Evolutionary conservation across 139 green algal genomes (phyloP), one percentile per base, ranked within the genome.

Genomic region (Dunaliella primolecta): DNA sequence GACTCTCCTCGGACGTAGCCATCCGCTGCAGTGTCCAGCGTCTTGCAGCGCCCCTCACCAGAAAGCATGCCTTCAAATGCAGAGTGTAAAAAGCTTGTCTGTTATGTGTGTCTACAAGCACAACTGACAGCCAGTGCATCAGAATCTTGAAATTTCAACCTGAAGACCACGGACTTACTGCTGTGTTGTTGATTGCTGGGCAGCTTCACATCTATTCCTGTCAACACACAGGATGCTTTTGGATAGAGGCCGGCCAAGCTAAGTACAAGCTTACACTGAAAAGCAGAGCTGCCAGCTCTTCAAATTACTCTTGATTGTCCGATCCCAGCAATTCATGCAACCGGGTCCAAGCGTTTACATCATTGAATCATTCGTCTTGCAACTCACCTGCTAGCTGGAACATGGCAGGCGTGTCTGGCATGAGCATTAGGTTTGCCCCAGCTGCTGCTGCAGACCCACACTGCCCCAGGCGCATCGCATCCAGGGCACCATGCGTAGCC

Each of bases 41-140:
- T 94, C 89, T 98, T 97, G 89, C 95, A 98, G 32, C 95, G 87
- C 71, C 94, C 95, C 36, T 97, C 95, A 29, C 89, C 84, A 0
- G 93, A 87, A 29, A 96, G 91, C 93, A 95, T 95, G 35, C 92
- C 91, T 33, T 88, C 85, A 3, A 2, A 7, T 46, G n/a, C n/a
- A n/a, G n/a, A n/a, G n/a, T n/a, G n/a, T n/a, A n/a, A n/a, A n/a
- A n/a, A n/a, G n/a, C n/a, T 46, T 83, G 56, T 23, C 56, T 72
- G 20, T 20, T 29, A 29, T 72, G 56, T 23, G 20, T 29, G 56
- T 20, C 20, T 20, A 29, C 70, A 80, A 31, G 75, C 31, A 80
- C 32, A 38, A 46, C 75, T 78, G 72, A 78, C 72, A 24, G 32
- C 24, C 72, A 35, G 72, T 78, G 72, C 20, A 3, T 20, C 2